These are phyloP conservation scores for Scheffersomyces ergatensis DNA, from an alignment of 805 yeast species.

Conservation along the genomic window DNA sequence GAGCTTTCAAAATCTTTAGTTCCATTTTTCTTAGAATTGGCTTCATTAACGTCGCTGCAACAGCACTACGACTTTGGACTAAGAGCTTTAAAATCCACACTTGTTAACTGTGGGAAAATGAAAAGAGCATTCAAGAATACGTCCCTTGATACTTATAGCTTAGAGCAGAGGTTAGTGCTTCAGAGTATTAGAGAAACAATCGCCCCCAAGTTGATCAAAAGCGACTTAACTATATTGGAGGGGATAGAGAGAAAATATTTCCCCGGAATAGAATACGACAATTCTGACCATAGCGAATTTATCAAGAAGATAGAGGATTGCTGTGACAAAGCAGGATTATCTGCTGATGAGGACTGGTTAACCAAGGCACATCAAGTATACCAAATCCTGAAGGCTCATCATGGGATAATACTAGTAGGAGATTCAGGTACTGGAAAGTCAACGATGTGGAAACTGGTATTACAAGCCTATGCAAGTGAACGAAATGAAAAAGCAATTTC, in stretches of 20 bases:
- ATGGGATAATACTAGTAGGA: constrained; percentile 83
- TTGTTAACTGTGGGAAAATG: constrained; percentile 56
- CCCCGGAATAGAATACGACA: constrained; percentile 15
- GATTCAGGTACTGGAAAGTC: constrained; percentile 75
- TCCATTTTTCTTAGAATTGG: constrained; percentile 50
- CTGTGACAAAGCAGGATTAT: constrained; percentile 30
- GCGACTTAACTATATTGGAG: constrained; percentile 48
- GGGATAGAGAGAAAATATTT: constrained; percentile 20
- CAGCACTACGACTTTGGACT: constrained; percentile 89
- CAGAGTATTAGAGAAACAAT: constrained; percentile 60
- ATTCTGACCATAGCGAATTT: constrained; percentile 23
- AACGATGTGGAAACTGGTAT: constrained; percentile 45
- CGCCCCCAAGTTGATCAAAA: constrained; percentile 60
- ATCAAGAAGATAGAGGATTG: constrained; percentile 16
- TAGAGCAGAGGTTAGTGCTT: constrained; percentile 36
- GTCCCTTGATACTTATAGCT: constrained; percentile 4
- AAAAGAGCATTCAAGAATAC: constrained; percentile 17
- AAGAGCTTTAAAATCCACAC: constrained; percentile 69
- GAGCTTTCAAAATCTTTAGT: constrained; percentile 49
- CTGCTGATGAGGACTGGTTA: constrained; percentile 42
- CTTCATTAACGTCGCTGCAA: constrained; percentile 46
- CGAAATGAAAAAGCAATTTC: constrained; percentile 36
- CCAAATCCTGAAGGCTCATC: constrained; percentile 60
- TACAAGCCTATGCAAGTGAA: constrained; percentile 38
- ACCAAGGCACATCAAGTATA: constrained; percentile 59